A percentile compares a stretch with the other conserved stretches of the same genome.
These are phyloP conservation scores for Metarhizium album DNA, from an alignment of 2,329 filamentous ascomycete genomes.

Conservation along the genomic window DNA sequence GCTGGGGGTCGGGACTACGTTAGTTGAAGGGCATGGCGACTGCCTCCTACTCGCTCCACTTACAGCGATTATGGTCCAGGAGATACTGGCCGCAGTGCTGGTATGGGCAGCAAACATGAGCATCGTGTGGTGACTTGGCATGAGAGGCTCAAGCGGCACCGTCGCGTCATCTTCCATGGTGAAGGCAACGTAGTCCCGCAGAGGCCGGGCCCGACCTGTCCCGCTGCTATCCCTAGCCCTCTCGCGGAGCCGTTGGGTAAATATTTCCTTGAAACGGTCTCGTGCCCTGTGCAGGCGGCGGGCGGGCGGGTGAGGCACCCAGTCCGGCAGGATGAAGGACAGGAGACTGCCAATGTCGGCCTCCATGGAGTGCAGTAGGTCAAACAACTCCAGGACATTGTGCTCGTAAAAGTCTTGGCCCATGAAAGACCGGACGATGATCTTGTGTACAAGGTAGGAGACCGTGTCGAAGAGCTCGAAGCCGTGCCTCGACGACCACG, in stretches of 20 bases:
- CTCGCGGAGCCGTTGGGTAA: slow-evolving; percentile 8
- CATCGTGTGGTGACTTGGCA: slow-evolving; percentile 7
- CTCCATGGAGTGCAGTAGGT: slow-evolving; percentile 9
- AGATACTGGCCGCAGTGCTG: slow-evolving; percentile 7
- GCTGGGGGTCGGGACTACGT: neutral
- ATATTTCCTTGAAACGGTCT: slow-evolving; percentile 10
- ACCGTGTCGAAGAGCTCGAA: no score
- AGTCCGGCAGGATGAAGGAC: slow-evolving; percentile 8
- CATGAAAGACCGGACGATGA: no score
- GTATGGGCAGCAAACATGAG: slow-evolving; percentile 12
- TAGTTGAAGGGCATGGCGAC: neutral
- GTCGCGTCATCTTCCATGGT: slow-evolving; percentile 9
- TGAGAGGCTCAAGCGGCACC: slow-evolving; percentile 5
- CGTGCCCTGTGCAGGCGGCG: slow-evolving; percentile 6
- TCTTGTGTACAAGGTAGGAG: no score
- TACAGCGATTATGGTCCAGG: slow-evolving; percentile 11
- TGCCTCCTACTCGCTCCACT: neutral
- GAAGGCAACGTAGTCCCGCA: slow-evolving; percentile 11
- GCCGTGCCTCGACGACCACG: no score
- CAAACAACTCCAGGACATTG: slow-evolving; percentile 7
- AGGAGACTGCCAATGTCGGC: slow-evolving; percentile 7
- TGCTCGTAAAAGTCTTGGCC: neutral
- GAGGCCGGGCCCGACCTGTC: neutral
- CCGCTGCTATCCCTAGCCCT: slow-evolving; percentile 4
- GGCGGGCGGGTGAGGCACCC: slow-evolving; percentile 10